Percentiles rank a stretch among this genome's conserved stretches.
Evolutionary conservation across 345 rosid species (phyloP).

Genomic region (Moricandia arvensis): DNA sequence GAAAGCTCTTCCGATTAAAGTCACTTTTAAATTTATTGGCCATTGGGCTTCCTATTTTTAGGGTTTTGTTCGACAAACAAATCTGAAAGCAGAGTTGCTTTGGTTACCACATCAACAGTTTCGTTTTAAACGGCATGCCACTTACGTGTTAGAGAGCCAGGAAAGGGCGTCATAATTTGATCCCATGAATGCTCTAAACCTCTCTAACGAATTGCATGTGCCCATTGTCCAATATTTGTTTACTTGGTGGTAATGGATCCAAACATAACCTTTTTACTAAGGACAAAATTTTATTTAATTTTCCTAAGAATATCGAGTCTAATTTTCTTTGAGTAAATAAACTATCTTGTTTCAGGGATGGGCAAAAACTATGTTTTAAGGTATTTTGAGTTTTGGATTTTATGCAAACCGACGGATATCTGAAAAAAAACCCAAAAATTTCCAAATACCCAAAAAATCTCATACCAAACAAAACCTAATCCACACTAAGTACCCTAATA

Average conservation of each 20-base stretch:
- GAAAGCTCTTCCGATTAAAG: constrained; percentile 2
- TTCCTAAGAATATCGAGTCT: not conserved
- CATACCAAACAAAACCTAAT: too few species aligned
- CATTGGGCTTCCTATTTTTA: constrained; percentile 12
- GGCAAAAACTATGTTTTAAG: too few species aligned
- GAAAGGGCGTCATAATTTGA: not conserved
- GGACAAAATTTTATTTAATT: not conserved
- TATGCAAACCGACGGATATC: too few species aligned
- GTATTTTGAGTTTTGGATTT: too few species aligned
- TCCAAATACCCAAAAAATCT: too few species aligned
- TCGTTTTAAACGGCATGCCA: constrained; percentile 31
- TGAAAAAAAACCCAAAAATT: too few species aligned
- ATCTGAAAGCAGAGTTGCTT: not conserved
- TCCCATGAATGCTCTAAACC: constrained; percentile 1
- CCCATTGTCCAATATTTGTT: not conserved
- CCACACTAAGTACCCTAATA: too few species aligned
- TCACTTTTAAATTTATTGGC: constrained; percentile 2
- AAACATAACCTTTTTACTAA: not conserved
- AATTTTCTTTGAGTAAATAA: not conserved
- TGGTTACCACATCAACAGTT: not conserved
- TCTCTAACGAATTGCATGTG: not conserved
- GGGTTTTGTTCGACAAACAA: constrained; percentile 16
- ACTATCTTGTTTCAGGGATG: not conserved
- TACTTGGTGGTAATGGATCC: not conserved
- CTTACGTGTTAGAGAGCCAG: constrained; percentile 24